A percentile compares a stretch with the other conserved stretches of the same genome.
These are phyloP conservation scores for Nepenthes alata DNA, from an alignment of 179 eudicot species.

Conservation along the genomic window DNA sequence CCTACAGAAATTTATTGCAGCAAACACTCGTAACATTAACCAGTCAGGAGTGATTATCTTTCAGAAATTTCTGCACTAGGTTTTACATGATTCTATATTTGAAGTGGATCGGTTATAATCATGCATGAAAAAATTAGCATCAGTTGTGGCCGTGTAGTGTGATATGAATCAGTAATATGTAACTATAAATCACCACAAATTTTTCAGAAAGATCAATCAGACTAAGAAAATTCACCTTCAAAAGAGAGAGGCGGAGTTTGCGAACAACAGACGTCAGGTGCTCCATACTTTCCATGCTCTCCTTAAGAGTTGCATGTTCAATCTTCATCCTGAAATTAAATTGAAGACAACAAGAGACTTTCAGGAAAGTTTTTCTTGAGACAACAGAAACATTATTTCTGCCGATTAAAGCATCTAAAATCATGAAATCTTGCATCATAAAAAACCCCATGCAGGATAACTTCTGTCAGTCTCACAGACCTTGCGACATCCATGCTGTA, in stretches of 20 bases:
- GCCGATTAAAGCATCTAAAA: not conserved
- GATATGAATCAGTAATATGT: no score
- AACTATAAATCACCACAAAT: no score
- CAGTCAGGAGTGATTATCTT: no score
- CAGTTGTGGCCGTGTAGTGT: no score
- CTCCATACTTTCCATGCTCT: conserved; percentile 80
- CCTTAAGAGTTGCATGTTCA: conserved; percentile 77
- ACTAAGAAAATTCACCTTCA: conserved; percentile 40
- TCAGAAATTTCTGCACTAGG: no score
- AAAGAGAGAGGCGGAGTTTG: conserved; percentile 56
- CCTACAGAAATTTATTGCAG: conserved; percentile 17
- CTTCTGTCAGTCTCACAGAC: conserved; percentile 19
- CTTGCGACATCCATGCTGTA: conserved; percentile 60
- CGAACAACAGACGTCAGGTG: conserved; percentile 62
- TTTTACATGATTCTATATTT: no score
- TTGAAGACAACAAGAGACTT: conserved; percentile 4
- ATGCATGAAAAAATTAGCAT: no score
- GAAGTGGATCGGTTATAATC: no score
- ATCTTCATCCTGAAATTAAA: conserved; percentile 48
- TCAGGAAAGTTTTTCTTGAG: conserved; percentile 7
- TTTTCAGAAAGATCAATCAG: not conserved
- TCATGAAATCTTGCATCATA: not conserved
- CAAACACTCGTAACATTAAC: not conserved
- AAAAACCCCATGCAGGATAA: not conserved
- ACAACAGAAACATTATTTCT: not conserved